Evolutionary conservation across 805 yeast species (phyloP), one percentile per base, ranked within the genome.

Genomic region (Myxozyma kluyveri): DNA sequence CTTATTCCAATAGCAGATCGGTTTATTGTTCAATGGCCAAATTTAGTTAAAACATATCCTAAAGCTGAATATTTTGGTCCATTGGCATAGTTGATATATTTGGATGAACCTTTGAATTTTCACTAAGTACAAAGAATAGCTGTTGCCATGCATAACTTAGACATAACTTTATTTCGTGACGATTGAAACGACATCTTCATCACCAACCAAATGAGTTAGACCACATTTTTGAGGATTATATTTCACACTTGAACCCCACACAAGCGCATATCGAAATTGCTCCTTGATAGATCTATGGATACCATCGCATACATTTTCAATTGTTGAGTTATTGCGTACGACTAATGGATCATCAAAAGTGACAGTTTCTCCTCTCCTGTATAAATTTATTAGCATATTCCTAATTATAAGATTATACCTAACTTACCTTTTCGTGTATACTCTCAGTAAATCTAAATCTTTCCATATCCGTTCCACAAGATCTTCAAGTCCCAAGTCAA

Each of bases 201-300:
- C 98, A 61, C 86, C 81, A 12, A 93, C 84, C 33, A 74, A 73
- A 67, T 91, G 99, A 57, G 67, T 79, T 51, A 91, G 73, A 0
- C 99, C 98, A 75, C 98, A 91, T 66, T 91, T 91, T 66, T 91
- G 99, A 3, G 98, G 98, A 32, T 91, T 87, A 66, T 88, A 96
- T 67, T 93, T 93, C 4, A 97, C 86, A 42, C 95, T 84, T 1
- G 90, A 82, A 0, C 99, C 99, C 97, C 98, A 91, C 4, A 91
- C 96, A 64, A 89, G 71, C 0, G 98, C 98, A 67, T 90, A 89
- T 67, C 89, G 88, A 75, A 93, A 91, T 64, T 86, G 88, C 59
- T 85, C 83, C 65, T 89, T 90, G 76, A 91, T 86, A 63, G 90
- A 96, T 61, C 95, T 79, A 67, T 91, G 98, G 57, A 91, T 84